A percentile compares a stretch with the other conserved stretches of the same genome.
Evolutionary conservation across 495 filamentous ascomycete genomes (phyloP).

Genomic region (Podospora pseudocomata): DNA sequence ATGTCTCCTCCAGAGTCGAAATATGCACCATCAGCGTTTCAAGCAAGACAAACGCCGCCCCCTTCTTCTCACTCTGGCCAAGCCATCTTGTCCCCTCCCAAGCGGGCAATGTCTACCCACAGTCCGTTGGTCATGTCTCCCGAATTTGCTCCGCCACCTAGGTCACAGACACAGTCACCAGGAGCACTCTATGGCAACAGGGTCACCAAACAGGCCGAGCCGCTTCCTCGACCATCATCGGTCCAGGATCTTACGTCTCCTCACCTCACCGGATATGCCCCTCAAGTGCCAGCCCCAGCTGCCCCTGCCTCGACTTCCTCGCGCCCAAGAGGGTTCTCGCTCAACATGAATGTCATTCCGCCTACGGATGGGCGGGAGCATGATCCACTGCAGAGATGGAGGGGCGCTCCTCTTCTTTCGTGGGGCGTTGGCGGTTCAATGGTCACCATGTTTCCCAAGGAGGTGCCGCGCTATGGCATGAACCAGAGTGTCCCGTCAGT

Average conservation of each 20-base stretch:
- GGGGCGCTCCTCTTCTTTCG: conserved; percentile 75
- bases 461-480: conserved; percentile 79
- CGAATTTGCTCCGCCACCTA: conserved; percentile 56
- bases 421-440: conserved; percentile 87
- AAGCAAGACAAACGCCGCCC: conserved; percentile 41
- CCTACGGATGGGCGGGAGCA: conserved; percentile 77
- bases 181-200: conserved; percentile 54
- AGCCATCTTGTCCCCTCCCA: conserved; percentile 49
- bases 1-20: conserved; percentile 31
- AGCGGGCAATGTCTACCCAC: conserved; percentile 49
- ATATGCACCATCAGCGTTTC: conserved; percentile 28
- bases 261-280: conserved; percentile 26
- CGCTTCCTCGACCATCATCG: conserved; percentile 64
- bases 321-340: conserved; percentile 39
- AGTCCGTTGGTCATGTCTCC: conserved; percentile 34
- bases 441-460: conserved; percentile 81
- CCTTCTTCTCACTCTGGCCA: conserved; percentile 37
- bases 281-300: conserved; percentile 8
- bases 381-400: conserved; percentile 84
- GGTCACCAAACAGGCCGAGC: conserved; percentile 45
- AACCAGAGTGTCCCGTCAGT: conserved; percentile 70
- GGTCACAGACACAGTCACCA: conserved; percentile 87
- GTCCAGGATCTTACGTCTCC: conserved; percentile 56
- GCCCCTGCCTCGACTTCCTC: conserved; percentile 15
- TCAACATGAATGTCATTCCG: conserved; percentile 42